These are phyloP conservation scores for Phragmites australis DNA, from an alignment of 176 grass and related monocot species.

Conservation along the genomic window DNA sequence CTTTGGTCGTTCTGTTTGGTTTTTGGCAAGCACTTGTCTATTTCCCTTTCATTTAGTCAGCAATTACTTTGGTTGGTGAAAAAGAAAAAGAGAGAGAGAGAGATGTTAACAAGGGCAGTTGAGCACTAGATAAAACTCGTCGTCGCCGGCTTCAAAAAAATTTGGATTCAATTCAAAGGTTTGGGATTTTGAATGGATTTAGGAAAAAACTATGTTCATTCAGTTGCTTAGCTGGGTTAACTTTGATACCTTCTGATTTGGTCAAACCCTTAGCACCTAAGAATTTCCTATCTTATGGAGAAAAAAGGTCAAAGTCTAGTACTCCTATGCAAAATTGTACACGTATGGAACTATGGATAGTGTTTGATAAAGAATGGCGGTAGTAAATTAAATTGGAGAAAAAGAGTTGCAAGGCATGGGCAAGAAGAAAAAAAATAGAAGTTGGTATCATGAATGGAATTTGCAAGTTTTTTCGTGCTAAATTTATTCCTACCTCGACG, in stretches of 20 bases:
- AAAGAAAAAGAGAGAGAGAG: conserved; percentile 2
- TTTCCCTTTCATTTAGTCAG: conserved; percentile 12
- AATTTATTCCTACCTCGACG: background rate
- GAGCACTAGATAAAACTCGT: background rate
- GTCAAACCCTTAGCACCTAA: conserved; percentile 46
- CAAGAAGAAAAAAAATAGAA: background rate
- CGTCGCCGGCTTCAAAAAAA: background rate
- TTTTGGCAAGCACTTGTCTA: background rate
- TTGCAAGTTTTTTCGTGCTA: background rate
- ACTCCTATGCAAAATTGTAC: background rate
- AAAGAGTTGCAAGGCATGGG: background rate
- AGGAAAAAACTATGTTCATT: background rate
- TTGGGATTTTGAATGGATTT: background rate
- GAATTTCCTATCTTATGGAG: background rate
- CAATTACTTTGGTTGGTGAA: conserved; percentile 35
- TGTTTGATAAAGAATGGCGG: background rate
- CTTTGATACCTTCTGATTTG: conserved; percentile 6
- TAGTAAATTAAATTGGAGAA: background rate
- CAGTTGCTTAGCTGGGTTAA: conserved; percentile 28
- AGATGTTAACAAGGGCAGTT: background rate
- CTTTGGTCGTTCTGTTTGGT: no score
- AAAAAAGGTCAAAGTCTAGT: conserved; percentile 19
- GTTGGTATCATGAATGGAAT: background rate
- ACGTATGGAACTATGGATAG: conserved; percentile 25
- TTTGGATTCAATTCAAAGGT: background rate